A percentile compares a stretch with the other conserved stretches of the same genome.
phyloP scores from a whole-genome alignment of 23 red algal genomes.

The Gracilaria caudata region DNA sequence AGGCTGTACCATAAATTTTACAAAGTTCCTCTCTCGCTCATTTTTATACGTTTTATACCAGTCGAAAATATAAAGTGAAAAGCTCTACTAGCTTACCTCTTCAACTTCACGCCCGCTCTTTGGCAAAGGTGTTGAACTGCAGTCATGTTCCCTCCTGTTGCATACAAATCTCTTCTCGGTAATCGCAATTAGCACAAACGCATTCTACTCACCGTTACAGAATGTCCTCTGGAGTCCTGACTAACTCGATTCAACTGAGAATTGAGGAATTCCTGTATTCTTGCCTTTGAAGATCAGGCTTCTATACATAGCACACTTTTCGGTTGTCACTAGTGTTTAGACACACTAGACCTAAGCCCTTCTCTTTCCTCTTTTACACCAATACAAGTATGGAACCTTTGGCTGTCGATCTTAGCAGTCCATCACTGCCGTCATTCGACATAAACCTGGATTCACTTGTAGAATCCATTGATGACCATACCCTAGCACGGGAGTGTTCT shows the following conservation, averaged over 20 bases:
- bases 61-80: too few species aligned
- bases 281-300: neutral
- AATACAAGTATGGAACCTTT: neutral
- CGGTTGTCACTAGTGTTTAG: neutral
- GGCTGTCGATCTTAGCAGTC: neutral
- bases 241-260: neutral
- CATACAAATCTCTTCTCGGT: neutral
- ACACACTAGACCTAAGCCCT: neutral
- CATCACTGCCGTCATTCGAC: neutral
- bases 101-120: slow-evolving; percentile 5
- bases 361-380: neutral
- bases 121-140: neutral
- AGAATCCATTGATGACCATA: neutral
- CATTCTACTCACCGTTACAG: neutral
- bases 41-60: too few species aligned
- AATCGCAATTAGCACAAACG: neutral
- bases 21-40: too few species aligned
- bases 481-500: neutral
- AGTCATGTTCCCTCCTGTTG: neutral
- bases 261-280: neutral
- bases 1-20: too few species aligned
- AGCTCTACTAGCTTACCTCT: too few species aligned
- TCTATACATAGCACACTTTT: neutral
- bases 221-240: neutral
- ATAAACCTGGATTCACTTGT: neutral